These are phyloP conservation scores for Entomortierella beljakovae DNA, from an alignment of 192 early-diverging fungal species.

Conservation along the genomic window DNA sequence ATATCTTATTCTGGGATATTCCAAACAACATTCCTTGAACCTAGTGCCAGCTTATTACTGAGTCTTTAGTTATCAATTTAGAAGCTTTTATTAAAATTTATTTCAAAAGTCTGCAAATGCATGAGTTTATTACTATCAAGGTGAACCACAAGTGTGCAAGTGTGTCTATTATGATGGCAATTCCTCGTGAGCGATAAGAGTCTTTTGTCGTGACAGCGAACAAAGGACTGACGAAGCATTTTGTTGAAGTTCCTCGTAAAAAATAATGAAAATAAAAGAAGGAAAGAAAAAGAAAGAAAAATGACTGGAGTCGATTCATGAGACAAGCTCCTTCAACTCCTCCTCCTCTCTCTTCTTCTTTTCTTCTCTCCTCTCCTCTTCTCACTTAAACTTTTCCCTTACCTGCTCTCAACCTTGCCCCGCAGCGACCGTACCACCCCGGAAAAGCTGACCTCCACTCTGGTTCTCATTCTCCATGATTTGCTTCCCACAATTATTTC, in stretches of 20 bases:
- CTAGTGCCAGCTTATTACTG: neutral
- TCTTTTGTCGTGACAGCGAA: too few species aligned
- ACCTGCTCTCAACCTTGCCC: neutral
- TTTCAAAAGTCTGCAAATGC: too few species aligned
- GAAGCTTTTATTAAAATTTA: too few species aligned
- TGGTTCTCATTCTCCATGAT: constrained; percentile 12
- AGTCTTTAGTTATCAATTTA: too few species aligned
- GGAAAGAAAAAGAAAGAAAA: neutral
- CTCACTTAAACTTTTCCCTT: neutral
- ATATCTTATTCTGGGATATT: constrained; percentile 3
- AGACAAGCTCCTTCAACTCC: neutral
- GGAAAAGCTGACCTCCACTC: neutral
- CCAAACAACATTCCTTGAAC: neutral
- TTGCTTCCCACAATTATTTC: constrained; percentile 8
- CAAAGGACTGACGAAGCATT: neutral
- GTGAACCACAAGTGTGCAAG: too few species aligned
- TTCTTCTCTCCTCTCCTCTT: neutral
- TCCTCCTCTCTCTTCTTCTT: neutral
- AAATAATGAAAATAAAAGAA: neutral
- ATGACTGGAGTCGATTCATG: neutral
- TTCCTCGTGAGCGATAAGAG: too few species aligned
- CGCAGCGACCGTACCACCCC: neutral
- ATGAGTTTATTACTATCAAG: too few species aligned
- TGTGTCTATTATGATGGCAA: too few species aligned
- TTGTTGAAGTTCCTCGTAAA: neutral